phyloP scores from a whole-genome alignment of 2,329 filamentous ascomycete species.

The Dendrostoma leiphaemia region DNA sequence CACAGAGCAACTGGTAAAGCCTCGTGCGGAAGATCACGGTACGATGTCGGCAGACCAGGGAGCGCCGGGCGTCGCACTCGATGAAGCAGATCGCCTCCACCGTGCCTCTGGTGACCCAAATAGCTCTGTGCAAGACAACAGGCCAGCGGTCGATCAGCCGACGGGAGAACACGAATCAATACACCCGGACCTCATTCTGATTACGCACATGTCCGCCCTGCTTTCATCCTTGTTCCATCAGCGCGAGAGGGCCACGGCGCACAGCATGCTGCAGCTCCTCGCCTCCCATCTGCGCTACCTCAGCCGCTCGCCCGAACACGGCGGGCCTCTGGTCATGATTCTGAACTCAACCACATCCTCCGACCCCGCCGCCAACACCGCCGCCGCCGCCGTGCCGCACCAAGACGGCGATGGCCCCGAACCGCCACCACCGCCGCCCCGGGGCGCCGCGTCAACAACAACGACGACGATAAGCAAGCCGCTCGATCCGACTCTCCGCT shows the following conservation, averaged over 20 bases:
- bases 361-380: background rate
- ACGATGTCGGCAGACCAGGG: too few species aligned
- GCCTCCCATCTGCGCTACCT: constrained; percentile 44
- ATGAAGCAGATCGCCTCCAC: too few species aligned
- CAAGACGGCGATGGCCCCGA: background rate
- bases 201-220: constrained; percentile 54
- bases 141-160: background rate
- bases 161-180: constrained; percentile 6
- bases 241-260: constrained; percentile 44
- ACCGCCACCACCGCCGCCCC: too few species aligned
- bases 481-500: constrained; percentile 46
- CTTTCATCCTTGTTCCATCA: constrained; percentile 52
- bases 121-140: background rate
- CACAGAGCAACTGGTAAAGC: too few species aligned
- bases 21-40: too few species aligned
- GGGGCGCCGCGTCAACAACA: too few species aligned
- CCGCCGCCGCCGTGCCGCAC: background rate
- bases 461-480: too few species aligned
- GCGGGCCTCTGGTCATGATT: constrained; percentile 49
- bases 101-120: too few species aligned
- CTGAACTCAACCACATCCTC: constrained; percentile 48
- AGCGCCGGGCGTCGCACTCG: too few species aligned
- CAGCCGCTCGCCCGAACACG: constrained; percentile 34
- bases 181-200: constrained; percentile 47
- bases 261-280: constrained; percentile 47